phyloP scores from a whole-genome alignment of 306 rosid species.

The Sechiopsis laciniata region DNA sequence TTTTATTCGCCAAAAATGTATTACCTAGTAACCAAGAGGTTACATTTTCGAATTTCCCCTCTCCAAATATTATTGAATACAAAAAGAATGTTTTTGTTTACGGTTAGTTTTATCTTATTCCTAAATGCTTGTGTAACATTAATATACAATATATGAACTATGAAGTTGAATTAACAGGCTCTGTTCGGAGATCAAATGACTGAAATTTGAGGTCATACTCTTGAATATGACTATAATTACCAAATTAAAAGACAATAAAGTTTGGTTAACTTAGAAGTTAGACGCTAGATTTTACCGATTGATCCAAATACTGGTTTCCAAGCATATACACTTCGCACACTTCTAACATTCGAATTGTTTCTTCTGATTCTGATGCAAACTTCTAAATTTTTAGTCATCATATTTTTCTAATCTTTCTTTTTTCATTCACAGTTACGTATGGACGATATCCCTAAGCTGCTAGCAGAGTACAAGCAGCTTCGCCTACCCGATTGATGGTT shows the following conservation, averaged over 20 bases:
- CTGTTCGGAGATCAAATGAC: neutral
- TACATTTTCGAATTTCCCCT: too few relatives aligned
- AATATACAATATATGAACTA: neutral
- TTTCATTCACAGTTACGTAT: constrained; percentile 56
- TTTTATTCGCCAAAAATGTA: neutral
- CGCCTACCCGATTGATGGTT: constrained; percentile 28
- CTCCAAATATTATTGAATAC: too few relatives aligned
- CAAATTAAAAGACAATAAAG: neutral
- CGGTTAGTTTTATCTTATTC: too few relatives aligned
- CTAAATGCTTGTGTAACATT: neutral
- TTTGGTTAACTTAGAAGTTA: neutral
- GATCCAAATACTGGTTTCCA: neutral
- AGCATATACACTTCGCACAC: neutral
- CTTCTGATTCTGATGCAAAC: neutral
- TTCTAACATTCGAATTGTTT: neutral
- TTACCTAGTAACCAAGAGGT: too few relatives aligned
- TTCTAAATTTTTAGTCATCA: neutral
- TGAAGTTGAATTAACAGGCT: neutral
- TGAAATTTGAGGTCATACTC: neutral
- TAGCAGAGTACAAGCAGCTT: constrained; percentile 66
- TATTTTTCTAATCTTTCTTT: neutral
- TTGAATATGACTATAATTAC: neutral
- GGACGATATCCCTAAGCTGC: constrained; percentile 73
- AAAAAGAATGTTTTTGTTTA: neutral
- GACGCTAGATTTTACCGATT: neutral